Base-by-base conservation (phyloP, 257 asterid species). In the Penstemon barbatus region DNA sequence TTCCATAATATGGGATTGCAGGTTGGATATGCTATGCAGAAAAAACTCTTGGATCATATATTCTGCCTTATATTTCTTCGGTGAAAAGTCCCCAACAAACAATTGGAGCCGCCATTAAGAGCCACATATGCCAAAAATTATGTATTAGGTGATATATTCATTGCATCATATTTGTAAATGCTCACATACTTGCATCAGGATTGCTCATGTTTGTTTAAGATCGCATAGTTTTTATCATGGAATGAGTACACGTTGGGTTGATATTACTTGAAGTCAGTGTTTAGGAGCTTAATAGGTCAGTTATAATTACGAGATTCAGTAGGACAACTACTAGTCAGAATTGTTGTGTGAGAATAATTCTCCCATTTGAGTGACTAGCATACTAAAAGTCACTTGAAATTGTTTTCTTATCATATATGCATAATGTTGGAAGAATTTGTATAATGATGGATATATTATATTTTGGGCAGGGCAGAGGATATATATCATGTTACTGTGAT, bases 11-110 rank as follows among this genome's bases (percentile, higher is more conserved):
- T 73, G 62, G 61, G 54, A 45, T 73, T 74, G 71, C 88, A 94
- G 99, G 99, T 68, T 94, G 99, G 99, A 85, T 94, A 80, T 94
- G 99, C 78, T 94, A 94, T 78, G 99, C 99, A 4, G 99, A 91
- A 83, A 94, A 94, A 82, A 86, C 97, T 69, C 96, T 94, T 59
- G 97, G 97, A 57, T 86, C 98, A 19, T 91, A 82, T 77, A 78
- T 94, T 82, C 91, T 94, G 71, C 97, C 99, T 50, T 82, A 91
- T 81, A 89, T 94, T 66, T 94, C 99, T 66, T 86, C 96, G 10
- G 98, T 94, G 70, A 94, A 94, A 81, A 94, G 98, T 70, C 99
- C 99, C 57, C 99, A 94, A 67, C 99, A 94, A 78, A 80, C 92
- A 38, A 91, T 91, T 61, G 99, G 99, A 76, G 84, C 93, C 65